phyloP scores from a whole-genome alignment of 768 basidiomycete genomes.

The Suillus placidus region DNA sequence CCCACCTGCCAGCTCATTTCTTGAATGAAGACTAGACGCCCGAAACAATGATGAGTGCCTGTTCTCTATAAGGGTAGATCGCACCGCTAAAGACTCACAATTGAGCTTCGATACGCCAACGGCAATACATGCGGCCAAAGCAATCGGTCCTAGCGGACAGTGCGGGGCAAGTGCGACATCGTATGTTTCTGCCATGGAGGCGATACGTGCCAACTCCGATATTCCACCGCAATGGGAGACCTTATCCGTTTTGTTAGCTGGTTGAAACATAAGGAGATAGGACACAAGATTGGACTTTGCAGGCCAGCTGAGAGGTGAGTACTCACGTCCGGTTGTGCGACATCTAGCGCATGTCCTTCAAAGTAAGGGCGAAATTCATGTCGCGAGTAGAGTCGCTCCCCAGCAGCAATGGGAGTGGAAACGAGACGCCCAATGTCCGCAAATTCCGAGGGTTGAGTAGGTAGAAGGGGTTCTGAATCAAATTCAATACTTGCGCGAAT shows the following conservation, averaged over 20 bases:
- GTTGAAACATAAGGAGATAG: not conserved
- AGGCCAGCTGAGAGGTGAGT: not conserved
- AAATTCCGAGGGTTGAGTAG: conserved; percentile 62
- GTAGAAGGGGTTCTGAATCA: conserved; percentile 54
- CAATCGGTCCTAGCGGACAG: conserved; percentile 72
- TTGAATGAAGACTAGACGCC: conserved; percentile 53
- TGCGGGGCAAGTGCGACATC: conserved; percentile 75
- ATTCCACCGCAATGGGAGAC: conserved; percentile 65
- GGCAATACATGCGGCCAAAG: conserved; percentile 71
- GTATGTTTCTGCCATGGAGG: conserved; percentile 63
- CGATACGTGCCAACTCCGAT: conserved; percentile 58
- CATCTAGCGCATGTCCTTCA: conserved; percentile 64
- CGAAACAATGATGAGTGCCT: not conserved
- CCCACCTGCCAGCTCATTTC: conserved; percentile 65
- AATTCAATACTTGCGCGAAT: conserved; percentile 1
- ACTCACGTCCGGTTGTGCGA: conserved; percentile 68
- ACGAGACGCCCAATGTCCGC: conserved; percentile 57
- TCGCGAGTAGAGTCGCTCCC: conserved; percentile 65
- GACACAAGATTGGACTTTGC: not conserved
- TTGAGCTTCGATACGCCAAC: conserved; percentile 61
- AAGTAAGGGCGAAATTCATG: conserved; percentile 68
- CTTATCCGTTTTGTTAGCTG: conserved; percentile 27
- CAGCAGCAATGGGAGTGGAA: conserved; percentile 63
- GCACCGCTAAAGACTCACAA: conserved; percentile 41
- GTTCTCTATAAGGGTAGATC: too few relatives aligned